phyloP scores from a whole-genome alignment of 345 rosid genomes.

The Excoecaria agallocha region DNA sequence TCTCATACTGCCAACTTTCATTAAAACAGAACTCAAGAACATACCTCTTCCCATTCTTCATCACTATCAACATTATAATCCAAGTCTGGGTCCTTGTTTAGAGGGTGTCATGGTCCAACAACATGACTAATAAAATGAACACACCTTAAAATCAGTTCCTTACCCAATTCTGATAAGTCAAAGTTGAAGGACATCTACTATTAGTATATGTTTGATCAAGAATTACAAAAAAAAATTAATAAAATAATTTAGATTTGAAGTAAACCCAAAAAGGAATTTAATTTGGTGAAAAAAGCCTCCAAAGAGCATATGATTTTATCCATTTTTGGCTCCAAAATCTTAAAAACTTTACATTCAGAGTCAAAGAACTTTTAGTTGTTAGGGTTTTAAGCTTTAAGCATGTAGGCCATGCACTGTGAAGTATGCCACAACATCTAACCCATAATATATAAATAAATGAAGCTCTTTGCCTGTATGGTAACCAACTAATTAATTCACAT shows the following conservation, averaged over 20 bases:
- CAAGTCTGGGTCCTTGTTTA: constrained; percentile 74
- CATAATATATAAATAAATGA: too few relatives aligned
- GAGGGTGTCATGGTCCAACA: constrained; percentile 70
- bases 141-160: constrained; percentile 5
- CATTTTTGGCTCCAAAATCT: neutral
- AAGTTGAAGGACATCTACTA: neutral
- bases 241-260: neutral
- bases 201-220: neutral
- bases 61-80: constrained; percentile 93
- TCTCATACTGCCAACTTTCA: neutral
- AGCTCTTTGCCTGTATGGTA: too few relatives aligned
- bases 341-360: neutral
- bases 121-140: constrained; percentile 41
- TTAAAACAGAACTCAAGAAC: neutral
- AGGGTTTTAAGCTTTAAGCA: too few relatives aligned
- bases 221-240: neutral
- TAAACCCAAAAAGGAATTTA: neutral
- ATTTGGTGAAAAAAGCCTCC: neutral
- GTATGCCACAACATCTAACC: too few relatives aligned
- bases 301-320: neutral
- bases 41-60: constrained; percentile 99
- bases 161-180: neutral
- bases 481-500: neutral
- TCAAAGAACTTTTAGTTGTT: neutral
- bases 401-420: too few relatives aligned